Conservation (phyloP, 2,329 filamentous ascomycete genomes). For the Talaromyces sp. region DNA sequence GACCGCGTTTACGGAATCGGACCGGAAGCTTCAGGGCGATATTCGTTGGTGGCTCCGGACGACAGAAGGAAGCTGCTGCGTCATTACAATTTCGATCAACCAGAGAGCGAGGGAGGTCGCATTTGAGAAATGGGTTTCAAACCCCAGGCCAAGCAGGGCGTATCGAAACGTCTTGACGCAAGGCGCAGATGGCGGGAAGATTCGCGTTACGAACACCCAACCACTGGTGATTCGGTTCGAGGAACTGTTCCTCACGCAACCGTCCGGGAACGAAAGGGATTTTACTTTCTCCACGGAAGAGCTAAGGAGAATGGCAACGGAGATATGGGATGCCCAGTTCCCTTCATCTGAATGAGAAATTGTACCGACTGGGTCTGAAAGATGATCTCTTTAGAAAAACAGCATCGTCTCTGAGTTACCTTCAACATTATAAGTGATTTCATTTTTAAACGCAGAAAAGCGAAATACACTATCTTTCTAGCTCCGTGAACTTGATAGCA, state of each 20-base stretch:
- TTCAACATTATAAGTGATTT: no score
- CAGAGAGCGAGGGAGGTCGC: not conserved
- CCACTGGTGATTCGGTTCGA: constrained; percentile 5
- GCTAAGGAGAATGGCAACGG: not conserved
- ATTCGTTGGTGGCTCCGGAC: not conserved
- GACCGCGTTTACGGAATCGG: not conserved
- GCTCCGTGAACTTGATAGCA: no score
- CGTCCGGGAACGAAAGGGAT: not conserved
- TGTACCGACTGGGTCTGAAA: no score
- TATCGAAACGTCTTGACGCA: not conserved
- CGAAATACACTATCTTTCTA: no score
- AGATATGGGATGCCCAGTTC: constrained; percentile 3
- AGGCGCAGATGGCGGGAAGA: not conserved
- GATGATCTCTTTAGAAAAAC: no score
- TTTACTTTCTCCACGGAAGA: constrained; percentile 1
- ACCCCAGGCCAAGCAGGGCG: not conserved
- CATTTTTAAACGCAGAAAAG: no score
- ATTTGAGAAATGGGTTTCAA: not conserved
- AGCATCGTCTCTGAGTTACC: no score
- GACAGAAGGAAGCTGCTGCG: not conserved
- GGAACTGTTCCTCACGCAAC: constrained; percentile 3
- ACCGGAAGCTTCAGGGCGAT: not conserved
- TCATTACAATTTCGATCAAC: not conserved
- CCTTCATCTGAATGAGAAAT: not conserved
- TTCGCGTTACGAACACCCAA: not conserved